Evolutionary conservation across 2,329 filamentous ascomycete species (phyloP).

Genomic region (Incumbomyces delicatus): DNA sequence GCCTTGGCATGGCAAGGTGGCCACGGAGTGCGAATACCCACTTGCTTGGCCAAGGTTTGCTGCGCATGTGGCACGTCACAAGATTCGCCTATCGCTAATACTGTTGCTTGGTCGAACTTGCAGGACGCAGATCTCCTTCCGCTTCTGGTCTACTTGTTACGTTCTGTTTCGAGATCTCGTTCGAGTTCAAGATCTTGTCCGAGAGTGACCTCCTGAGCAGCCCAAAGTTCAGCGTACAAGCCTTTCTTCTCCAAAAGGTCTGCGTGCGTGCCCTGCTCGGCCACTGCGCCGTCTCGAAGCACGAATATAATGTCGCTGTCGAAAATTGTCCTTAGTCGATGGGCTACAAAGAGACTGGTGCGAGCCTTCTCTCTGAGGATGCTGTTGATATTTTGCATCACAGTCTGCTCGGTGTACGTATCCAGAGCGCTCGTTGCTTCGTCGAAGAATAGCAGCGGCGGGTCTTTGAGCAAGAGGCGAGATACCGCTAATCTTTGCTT

Average conservation of each 20-base stretch:
- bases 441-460: conserved; percentile 76
- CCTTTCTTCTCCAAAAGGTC: conserved; percentile 68
- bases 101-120: background rate
- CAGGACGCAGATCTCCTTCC: background rate
- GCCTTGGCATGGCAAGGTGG: background rate
- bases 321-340: conserved; percentile 83
- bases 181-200: conserved; percentile 32
- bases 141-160: background rate
- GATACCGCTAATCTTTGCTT: conserved; percentile 88
- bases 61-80: no score
- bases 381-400: conserved; percentile 86
- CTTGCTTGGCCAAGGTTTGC: no score
- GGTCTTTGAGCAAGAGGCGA: conserved; percentile 70
- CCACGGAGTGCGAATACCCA: no score
- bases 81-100: no score
- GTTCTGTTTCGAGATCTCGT: conserved; percentile 30
- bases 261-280: conserved; percentile 78
- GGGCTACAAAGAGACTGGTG: conserved; percentile 91
- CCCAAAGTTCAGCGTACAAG: conserved; percentile 80
- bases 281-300: conserved; percentile 71
- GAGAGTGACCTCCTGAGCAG: conserved; percentile 53
- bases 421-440: conserved; percentile 85
- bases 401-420: conserved; percentile 75
- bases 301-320: conserved; percentile 92
- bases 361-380: conserved; percentile 79